Base-by-base conservation (phyloP, 2,329 filamentous ascomycete genomes). In the Hymenoscyphus albidus region DNA sequence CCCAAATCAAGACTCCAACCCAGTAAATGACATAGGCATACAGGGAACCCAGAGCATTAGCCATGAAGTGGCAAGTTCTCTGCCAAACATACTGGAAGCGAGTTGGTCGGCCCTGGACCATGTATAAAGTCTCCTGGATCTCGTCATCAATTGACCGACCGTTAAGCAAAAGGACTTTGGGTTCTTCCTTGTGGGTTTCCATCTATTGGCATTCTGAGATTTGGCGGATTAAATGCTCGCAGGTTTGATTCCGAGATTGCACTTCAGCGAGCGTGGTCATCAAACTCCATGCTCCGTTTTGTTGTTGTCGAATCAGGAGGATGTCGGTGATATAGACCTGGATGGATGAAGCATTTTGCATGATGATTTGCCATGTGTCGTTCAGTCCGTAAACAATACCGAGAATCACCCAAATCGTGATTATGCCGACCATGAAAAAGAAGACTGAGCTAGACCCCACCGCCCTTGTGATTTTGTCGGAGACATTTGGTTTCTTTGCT, bases 221-320 rank as follows among this genome's bases (percentile, higher is more conserved):
- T n/a, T 70, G 62, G 1, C 68, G 67, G 2, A 78, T 57, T 69
- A 78, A 71, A 13, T 74, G 69, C 57, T 74, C 69, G 59, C 74
- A 73, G 42, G 70, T 75, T 64, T 69, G 62, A 54, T 69, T 71
- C 27, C 76, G 75, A 13, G 77, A 78, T 16, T 73, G 67, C 57
- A 78, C 68, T 58, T 70, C 68, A 16, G 76, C 74, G 32, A 77
- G 72, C 0, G 71, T 72, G 2, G 72, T 69, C 60, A 76, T 67
- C 6, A 75, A 68, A 10, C 67, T 63, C 5, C 72, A 70, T n/a
- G 74, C 73, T 12, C 71, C 70, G 64, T 76, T 78, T 40, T 74
- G 72, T 64, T 78, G 76, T 69, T 79, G 77, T 1, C 77, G 73
- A 70, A 78, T 75, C 48, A 78, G 76, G 16, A 79, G 72, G 7